phyloP scores from a whole-genome alignment of 768 basidiomycete genomes.

The Amanita molliuscula region DNA sequence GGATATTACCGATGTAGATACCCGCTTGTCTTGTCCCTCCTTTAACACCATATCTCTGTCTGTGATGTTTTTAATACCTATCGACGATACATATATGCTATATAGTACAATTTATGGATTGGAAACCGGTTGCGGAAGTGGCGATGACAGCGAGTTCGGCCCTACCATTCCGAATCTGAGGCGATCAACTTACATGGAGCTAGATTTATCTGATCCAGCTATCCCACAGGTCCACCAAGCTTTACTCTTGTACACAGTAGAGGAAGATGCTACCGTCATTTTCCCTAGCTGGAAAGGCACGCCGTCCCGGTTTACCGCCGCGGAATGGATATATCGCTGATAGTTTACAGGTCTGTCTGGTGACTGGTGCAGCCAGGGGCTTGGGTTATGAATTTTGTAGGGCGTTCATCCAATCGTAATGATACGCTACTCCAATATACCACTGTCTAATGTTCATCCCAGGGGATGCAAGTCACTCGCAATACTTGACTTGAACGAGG shows the following conservation, averaged over 20 bases:
- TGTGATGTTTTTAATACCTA: slow-evolving; percentile 14
- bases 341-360: slow-evolving; percentile 62
- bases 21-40: slow-evolving; percentile 26
- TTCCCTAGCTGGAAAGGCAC: slow-evolving; percentile 71
- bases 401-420: slow-evolving; percentile 77
- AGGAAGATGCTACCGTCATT: slow-evolving; percentile 60
- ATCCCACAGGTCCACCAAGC: background rate
- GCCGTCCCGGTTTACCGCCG: slow-evolving; percentile 7
- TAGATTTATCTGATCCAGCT: background rate
- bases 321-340: background rate
- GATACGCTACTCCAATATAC: background rate
- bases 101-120: slow-evolving; percentile 1
- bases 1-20: slow-evolving; percentile 32
- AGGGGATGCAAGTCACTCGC: slow-evolving; percentile 78
- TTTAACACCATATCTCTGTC: slow-evolving; percentile 21
- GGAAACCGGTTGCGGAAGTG: too few relatives aligned
- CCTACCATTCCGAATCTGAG: too few relatives aligned
- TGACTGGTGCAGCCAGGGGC: slow-evolving; percentile 90
- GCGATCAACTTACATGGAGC: too few relatives aligned
- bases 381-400: slow-evolving; percentile 86
- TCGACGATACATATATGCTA: slow-evolving; percentile 14
- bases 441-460: background rate
- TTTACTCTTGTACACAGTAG: slow-evolving; percentile 10
- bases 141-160: too few relatives aligned
- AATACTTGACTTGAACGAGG: slow-evolving; percentile 71